Evolutionary conservation across 352 stramenopile genomes (phyloP), one percentile per base, ranked within the genome.

Genomic region (Achlya hypogyna): DNA sequence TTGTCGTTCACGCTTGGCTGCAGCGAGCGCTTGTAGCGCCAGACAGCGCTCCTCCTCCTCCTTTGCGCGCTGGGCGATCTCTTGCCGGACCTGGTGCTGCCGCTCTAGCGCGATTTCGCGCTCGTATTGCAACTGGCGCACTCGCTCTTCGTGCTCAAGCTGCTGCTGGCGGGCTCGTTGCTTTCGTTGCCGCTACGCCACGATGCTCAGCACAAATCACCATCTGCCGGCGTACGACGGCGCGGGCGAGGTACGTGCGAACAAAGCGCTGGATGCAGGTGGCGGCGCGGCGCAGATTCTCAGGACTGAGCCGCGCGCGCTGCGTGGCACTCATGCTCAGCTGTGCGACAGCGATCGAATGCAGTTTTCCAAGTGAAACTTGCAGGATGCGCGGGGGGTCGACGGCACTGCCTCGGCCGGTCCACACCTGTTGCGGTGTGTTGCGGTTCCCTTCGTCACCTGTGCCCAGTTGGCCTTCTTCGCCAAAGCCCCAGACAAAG

Each of bases 401-500:
- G 29, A 42, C 29, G 52, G 28, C 16, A 10, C 3, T 45, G 10
- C 35, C 31, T 60, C 5, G n/a, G 14, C 20, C 14, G 14, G 53
- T 51, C 23, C 35, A 53, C 6, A 64, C 54, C 9, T 35, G 22
- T 22, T 64, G 54, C 12, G 54, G 54, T n/a, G 35, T 31, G 9
- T 64, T 38, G 54, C 47, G 54, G 54, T 64, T 64, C 12, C 34
- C 4, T 23, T 64, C 54, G 54, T 64, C 54, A 5, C 54, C 54
- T 2, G 54, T 52, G 32, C 54, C 54, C 20, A 52, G 45, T 20
- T 64, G 54, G 12, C 54, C 54, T 32, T 64, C 54, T 51, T 64
- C 54, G n/a, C 54, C 54, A 52, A 64, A 64, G 5, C 54, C 54
- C 54, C 54, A 64, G 5, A 64, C 1, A 38, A 52, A 64, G 20